A percentile compares a stretch with the other conserved stretches of the same genome.
These are phyloP conservation scores for Stephanocyclus meneghinianus DNA, from an alignment of 352 stramenopile species.

Conservation along the genomic window DNA sequence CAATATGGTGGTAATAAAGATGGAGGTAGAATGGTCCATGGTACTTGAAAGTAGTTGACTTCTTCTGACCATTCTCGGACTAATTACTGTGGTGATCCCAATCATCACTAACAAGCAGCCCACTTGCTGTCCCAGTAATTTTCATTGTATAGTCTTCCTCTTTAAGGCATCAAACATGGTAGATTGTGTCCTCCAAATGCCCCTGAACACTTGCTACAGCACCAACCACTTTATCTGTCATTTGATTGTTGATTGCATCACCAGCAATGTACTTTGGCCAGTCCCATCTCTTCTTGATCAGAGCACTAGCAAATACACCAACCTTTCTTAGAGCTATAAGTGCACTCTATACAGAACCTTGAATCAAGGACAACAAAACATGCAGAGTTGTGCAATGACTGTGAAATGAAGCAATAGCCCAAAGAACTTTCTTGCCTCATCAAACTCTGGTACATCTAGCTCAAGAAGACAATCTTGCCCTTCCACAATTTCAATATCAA, in stretches of 20 bases:
- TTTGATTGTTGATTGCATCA: neutral
- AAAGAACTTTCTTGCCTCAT: too few species aligned
- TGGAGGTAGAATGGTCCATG: conserved; percentile 17
- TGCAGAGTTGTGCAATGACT: too few species aligned
- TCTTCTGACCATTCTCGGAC: neutral
- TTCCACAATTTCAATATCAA: too few species aligned
- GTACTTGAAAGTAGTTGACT: conserved; percentile 7
- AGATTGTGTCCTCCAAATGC: neutral
- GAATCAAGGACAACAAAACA: too few species aligned
- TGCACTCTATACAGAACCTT: neutral
- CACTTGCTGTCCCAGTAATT: too few species aligned
- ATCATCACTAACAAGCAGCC: too few species aligned
- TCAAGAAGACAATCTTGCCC: too few species aligned
- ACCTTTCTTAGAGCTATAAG: neutral
- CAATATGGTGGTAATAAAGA: conserved; percentile 29
- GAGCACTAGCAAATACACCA: neutral
- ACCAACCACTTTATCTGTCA: neutral
- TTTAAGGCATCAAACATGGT: neutral
- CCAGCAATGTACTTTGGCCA: neutral
- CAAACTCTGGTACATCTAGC: too few species aligned
- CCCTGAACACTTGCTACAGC: neutral
- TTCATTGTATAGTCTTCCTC: too few species aligned
- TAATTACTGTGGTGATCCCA: too few species aligned
- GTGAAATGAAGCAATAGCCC: too few species aligned
- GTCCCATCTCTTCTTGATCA: neutral